These are phyloP conservation scores for Aspergillus sp. DNA, from an alignment of 2,329 filamentous ascomycete species.

Conservation along the genomic window DNA sequence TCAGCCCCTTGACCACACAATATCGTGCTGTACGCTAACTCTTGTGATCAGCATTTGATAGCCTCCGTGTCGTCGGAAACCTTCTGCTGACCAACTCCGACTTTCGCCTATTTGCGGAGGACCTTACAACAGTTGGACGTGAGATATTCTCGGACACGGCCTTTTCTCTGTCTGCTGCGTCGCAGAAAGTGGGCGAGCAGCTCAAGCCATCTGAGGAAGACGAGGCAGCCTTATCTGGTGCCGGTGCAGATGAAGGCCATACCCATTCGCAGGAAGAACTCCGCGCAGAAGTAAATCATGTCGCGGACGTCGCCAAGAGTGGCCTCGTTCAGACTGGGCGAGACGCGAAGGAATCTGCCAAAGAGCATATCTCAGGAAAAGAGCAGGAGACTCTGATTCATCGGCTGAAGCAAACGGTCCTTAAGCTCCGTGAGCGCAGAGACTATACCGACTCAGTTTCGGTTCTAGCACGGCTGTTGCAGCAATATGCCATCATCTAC, in stretches of 20 bases:
- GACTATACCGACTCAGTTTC: conserved; percentile 90
- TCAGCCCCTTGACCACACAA: background rate
- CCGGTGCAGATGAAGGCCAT: conserved; percentile 50
- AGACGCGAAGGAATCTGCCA: conserved; percentile 71
- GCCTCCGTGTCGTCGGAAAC: conserved; percentile 79
- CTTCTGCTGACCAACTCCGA: conserved; percentile 89
- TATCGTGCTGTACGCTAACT: conserved; percentile 12
- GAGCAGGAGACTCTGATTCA: conserved; percentile 74
- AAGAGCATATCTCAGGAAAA: conserved; percentile 72
- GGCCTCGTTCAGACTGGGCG: conserved; percentile 47
- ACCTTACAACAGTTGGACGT: conserved; percentile 76
- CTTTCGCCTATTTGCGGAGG: conserved; percentile 82
- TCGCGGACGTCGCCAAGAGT: conserved; percentile 49
- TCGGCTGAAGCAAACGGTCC: conserved; percentile 75
- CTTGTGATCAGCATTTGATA: conserved; percentile 68
- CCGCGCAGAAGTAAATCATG: conserved; percentile 58
- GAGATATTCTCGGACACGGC: conserved; percentile 89
- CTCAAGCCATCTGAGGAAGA: conserved; percentile 71
- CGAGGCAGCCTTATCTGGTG: conserved; percentile 55
- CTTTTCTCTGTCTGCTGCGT: conserved; percentile 74
- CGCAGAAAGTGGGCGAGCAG: conserved; percentile 73
- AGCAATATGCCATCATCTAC: conserved; percentile 78
- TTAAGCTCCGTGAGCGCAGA: conserved; percentile 72
- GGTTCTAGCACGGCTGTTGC: conserved; percentile 73
- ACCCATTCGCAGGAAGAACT: conserved; percentile 67